phyloP scores from a whole-genome alignment of 73 alveolate species.

The Blepharisma stoltei region DNA sequence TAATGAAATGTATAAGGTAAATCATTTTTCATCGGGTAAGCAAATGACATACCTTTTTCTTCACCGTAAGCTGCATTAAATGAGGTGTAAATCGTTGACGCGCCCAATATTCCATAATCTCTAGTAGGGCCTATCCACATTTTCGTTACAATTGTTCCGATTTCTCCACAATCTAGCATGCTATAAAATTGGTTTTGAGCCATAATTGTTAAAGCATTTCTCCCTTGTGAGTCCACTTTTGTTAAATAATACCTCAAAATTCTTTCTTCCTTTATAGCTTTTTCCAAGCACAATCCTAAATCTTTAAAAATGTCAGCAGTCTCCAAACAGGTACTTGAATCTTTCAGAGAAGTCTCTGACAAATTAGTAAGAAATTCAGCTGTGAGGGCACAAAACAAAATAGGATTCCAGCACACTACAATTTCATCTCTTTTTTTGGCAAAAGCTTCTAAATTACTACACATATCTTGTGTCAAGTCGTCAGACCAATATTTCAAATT shows the following conservation, averaged over 20 bases:
- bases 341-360: conserved; percentile 4
- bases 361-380: conserved; percentile 1
- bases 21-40: conserved; percentile 4
- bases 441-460: background rate
- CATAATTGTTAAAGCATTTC: conserved; percentile 46
- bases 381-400: conserved; percentile 9
- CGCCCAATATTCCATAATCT: conserved; percentile 37
- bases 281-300: conserved; percentile 6
- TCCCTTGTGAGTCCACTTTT: conserved; percentile 37
- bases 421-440: conserved; percentile 25
- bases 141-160: conserved; percentile 47
- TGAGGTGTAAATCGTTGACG: conserved; percentile 37
- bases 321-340: background rate
- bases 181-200: conserved; percentile 35
- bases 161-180: conserved; percentile 41
- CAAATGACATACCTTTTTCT: conserved; percentile 42
- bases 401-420: background rate
- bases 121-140: conserved; percentile 50
- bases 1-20: conserved; percentile 42
- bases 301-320: background rate
- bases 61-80: conserved; percentile 31
- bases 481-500: background rate
- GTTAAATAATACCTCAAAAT: conserved; percentile 30
- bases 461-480: conserved; percentile 9
- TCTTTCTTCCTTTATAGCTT: conserved; percentile 41